These are phyloP conservation scores for Fusarium beomiforme DNA, from an alignment of 2,329 filamentous ascomycete species.

Conservation along the genomic window DNA sequence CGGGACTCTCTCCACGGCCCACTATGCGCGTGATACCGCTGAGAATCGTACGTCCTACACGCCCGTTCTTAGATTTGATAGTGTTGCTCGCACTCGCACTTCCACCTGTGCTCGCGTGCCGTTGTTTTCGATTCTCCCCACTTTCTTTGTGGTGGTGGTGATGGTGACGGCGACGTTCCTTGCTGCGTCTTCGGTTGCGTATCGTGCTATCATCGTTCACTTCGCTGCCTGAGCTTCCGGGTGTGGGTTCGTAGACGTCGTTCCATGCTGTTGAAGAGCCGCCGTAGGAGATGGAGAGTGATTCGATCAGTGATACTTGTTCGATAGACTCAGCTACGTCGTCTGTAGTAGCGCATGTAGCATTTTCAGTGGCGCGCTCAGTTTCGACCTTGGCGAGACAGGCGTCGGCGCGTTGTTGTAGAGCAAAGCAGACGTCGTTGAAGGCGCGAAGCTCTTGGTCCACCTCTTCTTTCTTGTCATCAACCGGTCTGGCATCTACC, in stretches of 20 bases:
- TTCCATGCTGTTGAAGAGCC: conserved; percentile 42
- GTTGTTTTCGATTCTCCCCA: conserved; percentile 41
- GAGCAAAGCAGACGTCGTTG: conserved; percentile 58
- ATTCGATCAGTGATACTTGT: conserved; percentile 52
- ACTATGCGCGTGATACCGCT: conserved; percentile 58
- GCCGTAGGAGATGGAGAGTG: conserved; percentile 45
- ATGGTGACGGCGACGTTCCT: conserved; percentile 46
- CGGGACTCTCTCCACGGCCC: conserved; percentile 53
- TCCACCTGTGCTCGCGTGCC: conserved; percentile 42
- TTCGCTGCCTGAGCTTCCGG: conserved; percentile 64
- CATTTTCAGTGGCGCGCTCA: conserved; percentile 52
- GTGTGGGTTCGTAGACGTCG: conserved; percentile 49
- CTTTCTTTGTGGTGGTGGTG: conserved; percentile 41
- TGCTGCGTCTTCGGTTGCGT: conserved; percentile 44
- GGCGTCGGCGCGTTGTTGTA: conserved; percentile 62
- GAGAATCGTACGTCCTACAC: conserved; percentile 54
- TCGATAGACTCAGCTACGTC: conserved; percentile 61
- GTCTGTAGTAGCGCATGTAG: conserved; percentile 44
- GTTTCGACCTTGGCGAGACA: conserved; percentile 62
- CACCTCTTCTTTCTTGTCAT: conserved; percentile 46
- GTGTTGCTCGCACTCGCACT: conserved; percentile 45
- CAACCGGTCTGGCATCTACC: conserved; percentile 66
- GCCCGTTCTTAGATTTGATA: conserved; percentile 51
- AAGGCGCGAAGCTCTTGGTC: conserved; percentile 66
- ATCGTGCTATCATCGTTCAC: conserved; percentile 38